Evolutionary conservation across 345 rosid genomes (phyloP).

Genomic region (Eucalyptus leucophloia): DNA sequence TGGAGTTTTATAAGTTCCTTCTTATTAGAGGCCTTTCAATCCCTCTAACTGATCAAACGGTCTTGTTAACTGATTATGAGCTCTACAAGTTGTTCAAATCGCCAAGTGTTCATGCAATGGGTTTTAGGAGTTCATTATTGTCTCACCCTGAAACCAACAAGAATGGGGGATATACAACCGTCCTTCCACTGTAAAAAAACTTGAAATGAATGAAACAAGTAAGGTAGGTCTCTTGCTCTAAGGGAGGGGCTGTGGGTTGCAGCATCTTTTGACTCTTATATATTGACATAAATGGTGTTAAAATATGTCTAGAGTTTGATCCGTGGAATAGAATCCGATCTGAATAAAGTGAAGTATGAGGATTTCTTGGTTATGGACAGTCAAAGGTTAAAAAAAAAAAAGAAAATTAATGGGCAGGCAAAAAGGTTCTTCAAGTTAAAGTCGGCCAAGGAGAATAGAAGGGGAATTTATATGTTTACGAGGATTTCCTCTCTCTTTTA

Average conservation of each 20-base stretch:
- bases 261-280: background rate
- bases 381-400: no score
- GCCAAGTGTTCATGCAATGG: no score
- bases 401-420: background rate
- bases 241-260: background rate
- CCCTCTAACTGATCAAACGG: no score
- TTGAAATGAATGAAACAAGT: background rate
- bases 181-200: background rate
- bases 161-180: background rate
- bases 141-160: no score
- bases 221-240: background rate
- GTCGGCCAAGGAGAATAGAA: background rate
- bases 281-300: background rate
- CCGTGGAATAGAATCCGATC: fast-evolving
- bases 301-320: background rate
- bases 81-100: no score
- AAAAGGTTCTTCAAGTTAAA: background rate
- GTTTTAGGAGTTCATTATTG: no score
- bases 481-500: background rate
- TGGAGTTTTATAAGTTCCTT: no score
- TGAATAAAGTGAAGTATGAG: background rate
- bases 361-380: background rate
- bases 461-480: background rate
- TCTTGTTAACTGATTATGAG: no score
- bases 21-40: no score